phyloP scores from a whole-genome alignment of 139 green algal genomes.

The Dunaliella primolecta region DNA sequence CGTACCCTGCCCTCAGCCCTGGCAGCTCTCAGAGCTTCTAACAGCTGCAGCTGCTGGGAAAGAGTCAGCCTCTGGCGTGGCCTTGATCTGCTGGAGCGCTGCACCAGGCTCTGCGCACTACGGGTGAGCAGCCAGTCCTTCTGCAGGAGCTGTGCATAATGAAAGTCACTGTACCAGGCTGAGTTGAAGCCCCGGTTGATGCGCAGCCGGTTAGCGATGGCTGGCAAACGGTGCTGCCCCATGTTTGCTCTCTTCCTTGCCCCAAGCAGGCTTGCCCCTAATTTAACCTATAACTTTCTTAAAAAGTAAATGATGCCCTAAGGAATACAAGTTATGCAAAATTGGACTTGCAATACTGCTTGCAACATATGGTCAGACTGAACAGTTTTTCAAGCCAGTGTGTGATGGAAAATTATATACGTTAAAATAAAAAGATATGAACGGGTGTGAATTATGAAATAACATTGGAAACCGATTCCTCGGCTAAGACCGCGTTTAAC shows the following conservation, averaged over 20 bases:
- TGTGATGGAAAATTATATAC: too few species aligned
- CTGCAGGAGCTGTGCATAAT: conserved; percentile 37
- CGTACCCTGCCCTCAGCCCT: background rate
- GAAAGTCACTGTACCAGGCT: conserved; percentile 22
- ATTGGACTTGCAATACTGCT: too few species aligned
- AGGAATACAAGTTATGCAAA: too few species aligned
- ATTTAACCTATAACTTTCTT: too few species aligned
- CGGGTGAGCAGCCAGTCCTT: conserved; percentile 35
- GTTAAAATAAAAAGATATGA: too few species aligned
- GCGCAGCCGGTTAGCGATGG: conserved; percentile 20
- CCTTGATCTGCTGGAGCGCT: conserved; percentile 19
- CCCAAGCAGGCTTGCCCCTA: too few species aligned
- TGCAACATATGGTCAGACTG: too few species aligned
- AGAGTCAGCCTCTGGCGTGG: conserved; percentile 14
- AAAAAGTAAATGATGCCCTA: too few species aligned
- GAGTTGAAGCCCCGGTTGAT: conserved; percentile 30
- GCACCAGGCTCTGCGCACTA: conserved; percentile 33
- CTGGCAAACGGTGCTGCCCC: conserved; percentile 21
- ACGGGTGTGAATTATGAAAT: too few species aligned
- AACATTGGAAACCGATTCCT: too few species aligned
- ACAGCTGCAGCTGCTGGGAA: conserved; percentile 14
- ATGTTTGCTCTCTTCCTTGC: background rate
- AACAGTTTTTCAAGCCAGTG: too few species aligned
- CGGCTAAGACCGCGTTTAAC: too few species aligned
- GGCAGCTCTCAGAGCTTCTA: conserved; percentile 1